Percentiles rank a stretch among this genome's conserved stretches.
Evolutionary conservation across 2,329 filamentous ascomycete species (phyloP).

Genomic region (Teratosphaeria destructans): DNA sequence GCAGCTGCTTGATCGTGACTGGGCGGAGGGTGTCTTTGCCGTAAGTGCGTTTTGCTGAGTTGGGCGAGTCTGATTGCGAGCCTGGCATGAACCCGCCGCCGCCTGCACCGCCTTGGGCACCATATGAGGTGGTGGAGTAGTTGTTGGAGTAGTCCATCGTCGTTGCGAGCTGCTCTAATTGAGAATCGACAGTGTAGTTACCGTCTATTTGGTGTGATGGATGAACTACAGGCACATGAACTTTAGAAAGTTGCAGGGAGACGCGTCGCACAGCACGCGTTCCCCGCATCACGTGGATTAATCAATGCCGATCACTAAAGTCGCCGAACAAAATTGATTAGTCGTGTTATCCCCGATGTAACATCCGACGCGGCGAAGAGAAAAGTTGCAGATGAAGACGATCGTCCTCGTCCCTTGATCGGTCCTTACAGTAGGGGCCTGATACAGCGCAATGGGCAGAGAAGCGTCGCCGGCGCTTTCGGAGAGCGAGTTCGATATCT

Average conservation of each 20-base stretch:
- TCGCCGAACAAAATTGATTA: not conserved
- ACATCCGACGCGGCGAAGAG: not conserved
- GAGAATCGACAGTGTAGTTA: not conserved
- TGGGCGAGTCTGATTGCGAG: slow-evolving; percentile 32
- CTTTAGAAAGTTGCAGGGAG: not conserved
- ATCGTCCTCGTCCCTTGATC: not conserved
- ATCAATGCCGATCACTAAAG: not conserved
- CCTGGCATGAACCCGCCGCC: slow-evolving; percentile 49
- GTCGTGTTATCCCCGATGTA: not conserved
- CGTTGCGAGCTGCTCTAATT: not conserved
- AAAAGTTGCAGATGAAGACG: not conserved
- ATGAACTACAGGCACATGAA: not conserved
- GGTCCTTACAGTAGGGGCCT: not conserved
- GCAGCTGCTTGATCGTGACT: slow-evolving; percentile 88
- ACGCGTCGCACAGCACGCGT: not conserved
- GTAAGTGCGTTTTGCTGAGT: slow-evolving; percentile 42
- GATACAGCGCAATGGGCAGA: slow-evolving; percentile 48
- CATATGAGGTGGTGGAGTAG: slow-evolving; percentile 47
- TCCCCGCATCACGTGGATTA: not conserved
- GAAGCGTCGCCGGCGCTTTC: slow-evolving; percentile 72
- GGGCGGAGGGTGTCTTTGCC: slow-evolving; percentile 81
- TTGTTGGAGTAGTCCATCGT: slow-evolving; percentile 23
- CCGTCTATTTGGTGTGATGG: not conserved
- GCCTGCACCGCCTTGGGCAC: slow-evolving; percentile 43
- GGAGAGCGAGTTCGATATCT: slow-evolving; percentile 86